Evolutionary conservation across 73 alveolate species (phyloP), one percentile per base, ranked within the genome.

Genomic region (Paramecium biaurelia): DNA sequence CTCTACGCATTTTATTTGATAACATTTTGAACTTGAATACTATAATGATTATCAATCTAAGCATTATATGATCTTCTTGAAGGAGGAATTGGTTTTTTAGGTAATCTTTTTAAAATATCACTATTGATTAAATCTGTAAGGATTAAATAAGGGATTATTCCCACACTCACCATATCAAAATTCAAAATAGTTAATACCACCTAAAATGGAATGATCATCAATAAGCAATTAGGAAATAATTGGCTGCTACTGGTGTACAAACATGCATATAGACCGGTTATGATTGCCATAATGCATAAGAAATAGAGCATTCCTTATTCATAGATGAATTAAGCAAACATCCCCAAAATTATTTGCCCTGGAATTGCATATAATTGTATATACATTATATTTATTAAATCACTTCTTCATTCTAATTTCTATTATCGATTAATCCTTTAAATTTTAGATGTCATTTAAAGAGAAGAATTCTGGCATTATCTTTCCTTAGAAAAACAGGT

Each of bases 401-500:
- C 86, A 72, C 86, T 34, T 37, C 86, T 72, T 72, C 86, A 72
- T 34, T 34, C 58, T 30, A 37, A 72, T 72, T 72, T 72, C 59
- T 34, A 72, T 37, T 5, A 72, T 20, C 8, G 86, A 72, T 34
- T 30, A 20, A 37, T 72, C 86, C 86, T 72, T 72, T 41, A 72
- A 35, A 41, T 72, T 72, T 34, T 34, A 49, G 7, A 72, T 72
- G 41, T 72, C 86, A 72, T 72, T 72, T 12, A 72, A 72, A 21
- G 86, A 72, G 57, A 72, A 72, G 21, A 72, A 72, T 72, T 72
- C 86, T 21, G 86, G 86, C 86, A 72, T 72, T 30, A 72, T 37
- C 86, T 72, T 72, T 20, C 45, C 57, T 72, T 72, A 34, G 34
- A 34, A 72, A 21, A 72, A 30, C 59, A 72, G 67, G 58, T 72